Percentiles rank a stretch among this genome's conserved stretches.
Conservation (phyloP, 129 eudicot genomes). For the Artemisia annua region DNA sequence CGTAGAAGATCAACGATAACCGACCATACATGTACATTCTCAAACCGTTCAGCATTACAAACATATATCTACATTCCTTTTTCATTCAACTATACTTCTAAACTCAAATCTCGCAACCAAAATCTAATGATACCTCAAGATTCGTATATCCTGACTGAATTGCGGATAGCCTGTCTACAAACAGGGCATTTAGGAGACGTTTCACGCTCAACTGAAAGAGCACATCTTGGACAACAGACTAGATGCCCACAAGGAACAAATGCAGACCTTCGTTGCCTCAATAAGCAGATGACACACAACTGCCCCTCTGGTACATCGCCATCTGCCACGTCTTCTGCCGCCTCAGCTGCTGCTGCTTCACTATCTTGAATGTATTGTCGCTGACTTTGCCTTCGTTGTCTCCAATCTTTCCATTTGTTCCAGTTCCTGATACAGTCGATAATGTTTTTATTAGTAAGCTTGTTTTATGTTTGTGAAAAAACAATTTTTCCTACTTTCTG, state of each 20-base stretch:
- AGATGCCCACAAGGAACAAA: conserved; percentile 92
- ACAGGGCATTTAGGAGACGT: conserved; percentile 81
- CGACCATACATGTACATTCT: background rate
- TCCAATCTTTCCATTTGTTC: conserved; percentile 72
- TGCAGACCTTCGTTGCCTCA: conserved; percentile 70
- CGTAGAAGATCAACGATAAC: background rate
- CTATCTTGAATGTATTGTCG: conserved; percentile 35
- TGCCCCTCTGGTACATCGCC: conserved; percentile 74
- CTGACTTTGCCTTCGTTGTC: conserved; percentile 43
- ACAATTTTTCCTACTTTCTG: too few relatives aligned
- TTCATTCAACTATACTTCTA: conserved; percentile 16
- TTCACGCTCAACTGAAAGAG: conserved; percentile 70
- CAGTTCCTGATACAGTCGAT: conserved; percentile 57
- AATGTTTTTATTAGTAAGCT: background rate
- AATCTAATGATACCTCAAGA: conserved; percentile 41
- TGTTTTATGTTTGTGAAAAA: background rate
- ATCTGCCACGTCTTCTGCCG: conserved; percentile 49
- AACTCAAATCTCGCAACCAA: conserved; percentile 6
- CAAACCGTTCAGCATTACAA: conserved; percentile 4
- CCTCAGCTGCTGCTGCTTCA: conserved; percentile 32
- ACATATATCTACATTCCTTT: background rate
- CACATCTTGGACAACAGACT: conserved; percentile 83
- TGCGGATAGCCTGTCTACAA: conserved; percentile 68
- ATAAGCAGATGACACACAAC: conserved; percentile 78
- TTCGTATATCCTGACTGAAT: conserved; percentile 74